phyloP scores from a whole-genome alignment of 2,329 filamentous ascomycete genomes.

The Pyrenophora seminiperda region DNA sequence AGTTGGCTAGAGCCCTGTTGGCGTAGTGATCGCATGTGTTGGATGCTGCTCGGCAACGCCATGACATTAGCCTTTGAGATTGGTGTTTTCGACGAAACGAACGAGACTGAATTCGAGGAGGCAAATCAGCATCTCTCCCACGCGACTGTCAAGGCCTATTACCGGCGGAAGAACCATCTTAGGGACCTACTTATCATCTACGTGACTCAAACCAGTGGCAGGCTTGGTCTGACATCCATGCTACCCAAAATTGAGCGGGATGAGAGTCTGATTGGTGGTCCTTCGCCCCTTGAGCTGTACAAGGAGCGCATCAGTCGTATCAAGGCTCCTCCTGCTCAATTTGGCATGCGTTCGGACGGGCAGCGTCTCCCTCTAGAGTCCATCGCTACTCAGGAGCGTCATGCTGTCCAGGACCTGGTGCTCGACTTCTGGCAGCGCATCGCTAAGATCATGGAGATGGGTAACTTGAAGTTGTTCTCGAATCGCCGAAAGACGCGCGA shows the following conservation, averaged over 20 bases:
- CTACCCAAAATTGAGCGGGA: conserved; percentile 62
- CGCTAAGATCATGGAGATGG: conserved; percentile 87
- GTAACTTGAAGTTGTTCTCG: conserved; percentile 85
- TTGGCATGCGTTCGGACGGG: conserved; percentile 44
- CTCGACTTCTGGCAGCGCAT: conserved; percentile 92
- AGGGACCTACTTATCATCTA: conserved; percentile 89
- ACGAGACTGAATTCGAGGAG: conserved; percentile 64
- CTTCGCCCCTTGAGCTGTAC: conserved; percentile 42
- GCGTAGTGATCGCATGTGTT: conserved; percentile 90
- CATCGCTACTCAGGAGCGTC: conserved; percentile 43
- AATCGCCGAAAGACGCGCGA: conserved; percentile 86
- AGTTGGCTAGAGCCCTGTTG: conserved; percentile 97
- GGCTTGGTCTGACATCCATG: conserved; percentile 92
- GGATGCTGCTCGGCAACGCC: conserved; percentile 93
- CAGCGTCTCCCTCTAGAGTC: conserved; percentile 45
- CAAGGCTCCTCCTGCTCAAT: conserved; percentile 43
- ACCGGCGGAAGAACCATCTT: conserved; percentile 78
- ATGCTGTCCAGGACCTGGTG: conserved; percentile 59
- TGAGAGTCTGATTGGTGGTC: conserved; percentile 30
- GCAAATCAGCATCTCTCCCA: conserved; percentile 48
- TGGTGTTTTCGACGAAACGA: conserved; percentile 91
- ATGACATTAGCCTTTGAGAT: conserved; percentile 91
- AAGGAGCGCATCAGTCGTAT: conserved; percentile 45
- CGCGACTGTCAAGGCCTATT: conserved; percentile 73
- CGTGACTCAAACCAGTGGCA: conserved; percentile 88